These are phyloP conservation scores for Venturiaceae sp. DNA, from an alignment of 2,329 filamentous ascomycete species.

Conservation along the genomic window DNA sequence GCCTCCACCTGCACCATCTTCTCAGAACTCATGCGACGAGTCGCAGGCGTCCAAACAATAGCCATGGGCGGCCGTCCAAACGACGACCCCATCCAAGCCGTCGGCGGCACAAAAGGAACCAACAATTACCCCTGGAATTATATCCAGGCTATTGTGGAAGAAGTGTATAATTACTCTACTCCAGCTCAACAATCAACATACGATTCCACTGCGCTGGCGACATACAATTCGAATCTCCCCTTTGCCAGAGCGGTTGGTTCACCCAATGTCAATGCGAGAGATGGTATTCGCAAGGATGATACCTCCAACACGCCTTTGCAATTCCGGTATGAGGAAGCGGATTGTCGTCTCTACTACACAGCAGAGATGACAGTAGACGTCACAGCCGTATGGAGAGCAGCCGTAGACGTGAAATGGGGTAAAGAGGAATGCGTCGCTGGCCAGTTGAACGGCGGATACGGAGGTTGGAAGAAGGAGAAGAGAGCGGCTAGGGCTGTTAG, in stretches of 20 bases:
- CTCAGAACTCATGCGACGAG: conserved; percentile 42
- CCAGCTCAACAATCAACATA: conserved; percentile 13
- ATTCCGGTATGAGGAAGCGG: conserved; percentile 28
- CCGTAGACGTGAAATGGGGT: conserved; percentile 25
- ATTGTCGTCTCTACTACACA: conserved; percentile 30
- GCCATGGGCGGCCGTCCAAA: conserved; percentile 41
- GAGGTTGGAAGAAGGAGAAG: background rate
- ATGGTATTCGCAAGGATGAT: conserved; percentile 23
- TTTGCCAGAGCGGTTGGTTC: conserved; percentile 16
- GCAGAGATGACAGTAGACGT: conserved; percentile 30
- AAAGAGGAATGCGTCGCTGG: conserved; percentile 20
- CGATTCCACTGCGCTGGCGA: conserved; percentile 18
- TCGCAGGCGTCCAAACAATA: conserved; percentile 44
- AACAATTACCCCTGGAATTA: conserved; percentile 23
- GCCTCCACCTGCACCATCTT: conserved; percentile 50
- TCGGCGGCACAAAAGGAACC: conserved; percentile 44
- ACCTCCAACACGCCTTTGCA: conserved; percentile 23
- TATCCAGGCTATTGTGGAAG: conserved; percentile 14
- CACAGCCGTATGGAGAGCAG: conserved; percentile 26
- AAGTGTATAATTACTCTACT: conserved; percentile 7
- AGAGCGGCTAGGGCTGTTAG: background rate
- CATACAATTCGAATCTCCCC: conserved; percentile 18
- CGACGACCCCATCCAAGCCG: conserved; percentile 41
- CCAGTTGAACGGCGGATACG: background rate
- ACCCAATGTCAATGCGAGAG: conserved; percentile 23